Percentiles rank a stretch among this genome's conserved stretches.
Conservation (phyloP, 345 rosid genomes). For the Corymbia maculata region DNA sequence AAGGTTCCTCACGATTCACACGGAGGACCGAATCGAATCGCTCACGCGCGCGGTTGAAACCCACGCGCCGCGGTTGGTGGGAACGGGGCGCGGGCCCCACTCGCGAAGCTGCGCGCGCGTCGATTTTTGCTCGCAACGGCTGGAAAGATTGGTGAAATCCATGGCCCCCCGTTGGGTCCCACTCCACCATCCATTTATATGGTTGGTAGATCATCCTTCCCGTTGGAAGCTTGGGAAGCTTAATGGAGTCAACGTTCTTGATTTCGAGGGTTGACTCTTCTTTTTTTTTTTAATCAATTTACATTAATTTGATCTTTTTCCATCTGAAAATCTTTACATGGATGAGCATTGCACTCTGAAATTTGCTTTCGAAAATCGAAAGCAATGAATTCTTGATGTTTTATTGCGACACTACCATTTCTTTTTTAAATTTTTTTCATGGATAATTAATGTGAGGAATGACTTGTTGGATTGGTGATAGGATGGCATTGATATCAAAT, state of each 20-base stretch:
- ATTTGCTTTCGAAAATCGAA: neutral
- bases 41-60: neutral
- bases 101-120: neutral
- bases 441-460: accelerated
- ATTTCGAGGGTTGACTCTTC: neutral
- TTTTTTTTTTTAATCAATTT: neutral
- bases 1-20: neutral
- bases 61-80: too few relatives aligned
- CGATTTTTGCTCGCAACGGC: neutral
- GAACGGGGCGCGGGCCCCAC: too few relatives aligned
- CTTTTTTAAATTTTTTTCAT: neutral
- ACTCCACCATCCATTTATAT: neutral
- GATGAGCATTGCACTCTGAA: neutral
- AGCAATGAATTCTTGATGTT: neutral
- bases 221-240: neutral
- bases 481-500: accelerated
- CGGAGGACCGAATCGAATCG: accelerated
- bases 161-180: neutral
- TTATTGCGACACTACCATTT: accelerated
- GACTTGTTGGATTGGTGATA: accelerated
- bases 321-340: neutral
- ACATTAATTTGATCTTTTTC: neutral
- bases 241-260: neutral
- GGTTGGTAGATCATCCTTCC: neutral
- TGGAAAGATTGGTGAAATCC: neutral